These are phyloP conservation scores for Dissophora globulifera DNA, from an alignment of 192 early-diverging fungal species.

Conservation along the genomic window DNA sequence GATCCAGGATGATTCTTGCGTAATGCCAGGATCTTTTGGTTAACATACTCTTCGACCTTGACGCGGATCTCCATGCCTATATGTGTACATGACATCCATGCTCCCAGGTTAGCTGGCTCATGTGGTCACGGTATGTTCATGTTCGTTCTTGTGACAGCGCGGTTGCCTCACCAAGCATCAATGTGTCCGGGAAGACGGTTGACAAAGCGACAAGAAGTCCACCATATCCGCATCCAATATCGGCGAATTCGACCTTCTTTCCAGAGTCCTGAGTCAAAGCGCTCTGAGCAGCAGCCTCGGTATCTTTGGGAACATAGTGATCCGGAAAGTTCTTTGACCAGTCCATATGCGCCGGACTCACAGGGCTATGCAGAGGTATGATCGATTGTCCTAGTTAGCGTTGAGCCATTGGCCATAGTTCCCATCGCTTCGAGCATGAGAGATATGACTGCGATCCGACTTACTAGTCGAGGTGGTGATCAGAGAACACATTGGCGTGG, in stretches of 20 bases:
- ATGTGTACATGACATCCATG: no score
- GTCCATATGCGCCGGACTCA: conserved; percentile 83
- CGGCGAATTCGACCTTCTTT: conserved; percentile 91
- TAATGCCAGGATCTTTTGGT: conserved; percentile 87
- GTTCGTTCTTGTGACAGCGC: no score
- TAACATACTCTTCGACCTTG: conserved; percentile 94
- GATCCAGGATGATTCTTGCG: conserved; percentile 76
- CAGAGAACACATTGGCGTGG: conserved; percentile 97
- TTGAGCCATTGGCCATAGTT: no score
- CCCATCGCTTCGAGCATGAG: no score
- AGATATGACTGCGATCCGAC: no score
- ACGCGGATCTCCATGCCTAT: conserved; percentile 97
- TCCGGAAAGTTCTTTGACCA: conserved; percentile 91
- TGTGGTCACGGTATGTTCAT: no score
- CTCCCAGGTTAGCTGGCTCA: no score
- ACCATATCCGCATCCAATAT: conserved; percentile 99
- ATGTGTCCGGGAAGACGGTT: conserved; percentile 88
- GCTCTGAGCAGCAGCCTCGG: conserved; percentile 27
- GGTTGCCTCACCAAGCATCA: conserved; percentile 89
- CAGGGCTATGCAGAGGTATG: conserved; percentile 64
- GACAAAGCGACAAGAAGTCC: conserved; percentile 89
- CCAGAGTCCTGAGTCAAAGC: conserved; percentile 35
- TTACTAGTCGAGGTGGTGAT: conserved; percentile 93
- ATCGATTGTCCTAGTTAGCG: no score
- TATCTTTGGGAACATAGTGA: conserved; percentile 58